Evolutionary conservation across 495 filamentous ascomycete genomes (phyloP), one percentile per base, ranked within the genome.

Genomic region (Talaromyces adpressus): DNA sequence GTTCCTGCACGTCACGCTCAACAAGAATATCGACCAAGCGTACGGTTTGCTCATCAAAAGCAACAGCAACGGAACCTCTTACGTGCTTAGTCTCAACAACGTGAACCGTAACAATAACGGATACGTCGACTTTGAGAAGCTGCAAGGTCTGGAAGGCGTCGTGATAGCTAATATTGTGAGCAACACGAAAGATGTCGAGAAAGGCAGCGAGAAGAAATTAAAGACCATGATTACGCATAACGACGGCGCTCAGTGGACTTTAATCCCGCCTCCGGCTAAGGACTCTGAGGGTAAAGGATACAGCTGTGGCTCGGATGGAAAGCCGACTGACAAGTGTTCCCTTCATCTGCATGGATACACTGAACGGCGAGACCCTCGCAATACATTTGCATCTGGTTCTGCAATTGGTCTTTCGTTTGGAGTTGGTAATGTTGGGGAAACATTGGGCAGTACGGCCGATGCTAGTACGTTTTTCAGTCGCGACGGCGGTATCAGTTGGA

Each of bases 11-110:
- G 92, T 98, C 16, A 91, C 87, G 3, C 88, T 91, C 57, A 87
- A 87, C 62, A 79, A 77, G 27, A 74, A 75, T 7, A 68, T 77
- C 25, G 86, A 81, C 3, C 82, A 81, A 36, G 84, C 87, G 61
- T 91, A 89, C 65, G 94, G 94, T n/a, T 85, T 86, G 25, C 87
- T 99, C 59, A 82, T 99, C 70, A 98, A 98, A 82, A 96, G 91
- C 67, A 99, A 99, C 75, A 97, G 91, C 68, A 98, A 98, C 70
- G 94, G 94, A 41, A 98, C 94, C 0, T 93, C 89, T 2, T 99
- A 97, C 67, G 90, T 95, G 22, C 77, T 93, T 57, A 93, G 89
- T 72, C 76, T 93, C 8, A 75, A 82, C 56, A 83, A 81, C 0
- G 89, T 97, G 67, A 96, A 96, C 73, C 82, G 89, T 61, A 85